Evolutionary conservation across 441 rosid genomes (phyloP).

Genomic region (Adansonia grandidieri): DNA sequence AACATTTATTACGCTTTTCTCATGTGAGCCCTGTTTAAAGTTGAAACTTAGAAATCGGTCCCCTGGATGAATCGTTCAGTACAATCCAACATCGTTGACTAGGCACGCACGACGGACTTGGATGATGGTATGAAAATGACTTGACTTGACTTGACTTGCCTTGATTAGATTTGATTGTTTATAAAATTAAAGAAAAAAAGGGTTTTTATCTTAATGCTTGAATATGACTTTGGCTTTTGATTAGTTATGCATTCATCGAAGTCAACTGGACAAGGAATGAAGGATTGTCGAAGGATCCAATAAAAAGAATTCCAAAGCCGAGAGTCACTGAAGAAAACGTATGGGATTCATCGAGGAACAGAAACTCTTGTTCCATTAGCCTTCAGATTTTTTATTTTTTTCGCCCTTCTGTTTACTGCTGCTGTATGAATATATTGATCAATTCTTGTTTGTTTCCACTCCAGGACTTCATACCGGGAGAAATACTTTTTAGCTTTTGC

Average conservation of each 20-base stretch:
- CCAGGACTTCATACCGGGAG: slow-evolving; percentile 44
- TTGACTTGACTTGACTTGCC: neutral
- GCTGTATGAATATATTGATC: neutral
- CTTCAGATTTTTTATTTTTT: slow-evolving; percentile 41
- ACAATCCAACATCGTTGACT: neutral
- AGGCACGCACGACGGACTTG: neutral
- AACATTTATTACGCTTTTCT: neutral
- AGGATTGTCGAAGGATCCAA: neutral
- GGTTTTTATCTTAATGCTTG: neutral
- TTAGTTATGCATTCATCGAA: neutral
- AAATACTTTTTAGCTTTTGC: slow-evolving; percentile 31
- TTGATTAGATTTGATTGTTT: neutral
- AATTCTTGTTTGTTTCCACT: neutral
- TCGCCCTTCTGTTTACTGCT: neutral
- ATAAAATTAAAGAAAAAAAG: neutral
- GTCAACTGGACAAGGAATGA: neutral
- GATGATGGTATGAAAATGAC: neutral
- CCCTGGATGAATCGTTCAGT: neutral
- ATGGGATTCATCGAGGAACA: slow-evolving; percentile 33
- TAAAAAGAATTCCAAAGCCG: slow-evolving; percentile 15
- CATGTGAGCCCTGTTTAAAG: neutral
- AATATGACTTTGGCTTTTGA: neutral
- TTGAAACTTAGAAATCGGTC: neutral
- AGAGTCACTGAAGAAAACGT: slow-evolving; percentile 21
- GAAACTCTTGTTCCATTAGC: slow-evolving; percentile 44